Base-by-base conservation (phyloP, 2,329 filamentous ascomycete genomes). In the Exophiala spinifera region DNA sequence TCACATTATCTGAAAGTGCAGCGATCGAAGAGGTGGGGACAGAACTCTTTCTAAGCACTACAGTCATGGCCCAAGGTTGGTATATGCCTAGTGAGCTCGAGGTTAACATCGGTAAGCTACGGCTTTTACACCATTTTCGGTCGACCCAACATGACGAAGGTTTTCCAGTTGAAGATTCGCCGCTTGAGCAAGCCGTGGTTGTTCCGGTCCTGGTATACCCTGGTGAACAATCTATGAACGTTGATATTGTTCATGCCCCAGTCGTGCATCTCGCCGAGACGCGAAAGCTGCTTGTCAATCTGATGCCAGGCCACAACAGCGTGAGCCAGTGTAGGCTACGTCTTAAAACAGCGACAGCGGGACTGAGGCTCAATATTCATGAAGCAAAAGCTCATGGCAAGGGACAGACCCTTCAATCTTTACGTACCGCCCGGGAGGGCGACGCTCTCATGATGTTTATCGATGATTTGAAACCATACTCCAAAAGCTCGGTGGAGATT, bases 181-280 rank as follows among this genome's bases (percentile, higher is more conserved):
- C 28, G 4, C 25, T 10, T 20, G 20, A 46, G 48, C 51, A 20
- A 21, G 15, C 54, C 21, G 23, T 21, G 7, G 51, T 46, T 14
- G 48, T 50, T 11, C 59, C 57, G 3, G 51, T 64, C 15, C 55
- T 63, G 28, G 43, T 64, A 21, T 64, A 64, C 39, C 60, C 62
- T 14, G 37, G 55, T 25, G 17, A 40, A 14, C 48, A 47, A 15
- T 50, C 49, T 7, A 53, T 60, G 14, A 40, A 40, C 2, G 34
- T 88, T 2, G 80, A 79, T 46, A 74, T 95, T 6, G 77, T 75
- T 39, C 78, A 88, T 0, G 84, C 88, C 0, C 86, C 81, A 57
- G 76, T 85, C 42, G 86, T 95, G 20, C 85, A 92, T 58, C 81
- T 99, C 4, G 89, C 95, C 67, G 85, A 85, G 61, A 85, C 86